These are phyloP conservation scores for Musa acuminata DNA, from an alignment of 176 grass and related monocot genomes.

Conservation along the genomic window DNA sequence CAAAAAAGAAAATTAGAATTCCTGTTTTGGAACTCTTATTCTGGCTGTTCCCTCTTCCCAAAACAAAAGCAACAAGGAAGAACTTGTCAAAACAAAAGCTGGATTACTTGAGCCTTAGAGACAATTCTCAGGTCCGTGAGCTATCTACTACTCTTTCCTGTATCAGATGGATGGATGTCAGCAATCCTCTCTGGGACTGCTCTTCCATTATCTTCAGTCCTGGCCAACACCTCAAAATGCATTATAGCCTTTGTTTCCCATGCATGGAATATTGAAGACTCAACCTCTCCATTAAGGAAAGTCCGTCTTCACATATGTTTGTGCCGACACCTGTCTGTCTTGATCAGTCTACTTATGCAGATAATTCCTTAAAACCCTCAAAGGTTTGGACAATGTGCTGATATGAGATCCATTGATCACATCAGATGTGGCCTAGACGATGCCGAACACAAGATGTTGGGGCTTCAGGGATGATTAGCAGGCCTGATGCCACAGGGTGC, in stretches of 20 bases:
- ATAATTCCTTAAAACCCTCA: conserved; percentile 54
- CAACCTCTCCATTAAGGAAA: conserved; percentile 48
- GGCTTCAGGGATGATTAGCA: conserved; percentile 59
- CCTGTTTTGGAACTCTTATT: no score
- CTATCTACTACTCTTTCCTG: conserved; percentile 32
- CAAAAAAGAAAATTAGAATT: background rate
- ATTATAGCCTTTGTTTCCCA: conserved; percentile 55
- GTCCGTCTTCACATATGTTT: conserved; percentile 80
- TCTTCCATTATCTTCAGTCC: conserved; percentile 52
- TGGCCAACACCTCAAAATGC: conserved; percentile 75
- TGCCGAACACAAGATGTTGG: conserved; percentile 54
- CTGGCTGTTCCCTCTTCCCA: background rate
- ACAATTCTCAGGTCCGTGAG: conserved; percentile 37
- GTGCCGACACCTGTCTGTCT: conserved; percentile 39
- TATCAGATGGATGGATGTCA: conserved; percentile 41
- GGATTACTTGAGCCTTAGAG: conserved; percentile 40
- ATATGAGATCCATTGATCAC: conserved; percentile 26
- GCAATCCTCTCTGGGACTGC: conserved; percentile 68
- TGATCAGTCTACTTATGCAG: conserved; percentile 52
- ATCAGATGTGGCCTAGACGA: no score
- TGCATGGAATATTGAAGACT: conserved; percentile 45
- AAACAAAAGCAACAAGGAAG: background rate
- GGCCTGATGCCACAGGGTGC: conserved; percentile 23
- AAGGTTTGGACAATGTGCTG: conserved; percentile 39
- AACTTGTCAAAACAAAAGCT: conserved; percentile 46